Conservation (phyloP, 1,284 basidiomycete genomes). For the Athelia psychrophila region DNA sequence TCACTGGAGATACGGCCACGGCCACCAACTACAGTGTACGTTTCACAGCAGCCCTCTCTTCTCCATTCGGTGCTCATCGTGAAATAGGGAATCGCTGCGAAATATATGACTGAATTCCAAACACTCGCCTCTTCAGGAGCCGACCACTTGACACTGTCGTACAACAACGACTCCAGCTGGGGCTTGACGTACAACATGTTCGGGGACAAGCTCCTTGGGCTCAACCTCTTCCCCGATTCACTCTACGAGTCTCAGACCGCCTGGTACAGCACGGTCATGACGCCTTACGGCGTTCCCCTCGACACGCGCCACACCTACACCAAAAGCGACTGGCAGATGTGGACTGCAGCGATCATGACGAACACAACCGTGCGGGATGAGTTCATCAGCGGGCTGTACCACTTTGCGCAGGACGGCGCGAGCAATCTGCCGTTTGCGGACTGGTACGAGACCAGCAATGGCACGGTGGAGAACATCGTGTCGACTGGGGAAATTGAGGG, state of each 20-base stretch:
- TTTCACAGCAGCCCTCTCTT: not conserved
- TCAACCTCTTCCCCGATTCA: conserved; percentile 58
- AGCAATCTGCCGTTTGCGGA: conserved; percentile 55
- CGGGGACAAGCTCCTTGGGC: conserved; percentile 58
- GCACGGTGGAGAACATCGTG: conserved; percentile 16
- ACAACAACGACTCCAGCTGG: conserved; percentile 48
- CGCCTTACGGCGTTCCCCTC: conserved; percentile 55
- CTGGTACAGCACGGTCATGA: conserved; percentile 43
- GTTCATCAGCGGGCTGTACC: conserved; percentile 52
- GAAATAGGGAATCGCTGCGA: conserved; percentile 47
- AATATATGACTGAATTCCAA: conserved; percentile 56
- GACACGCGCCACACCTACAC: conserved; percentile 70
- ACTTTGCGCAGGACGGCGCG: conserved; percentile 51
- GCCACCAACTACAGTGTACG: conserved; percentile 47
- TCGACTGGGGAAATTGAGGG: conserved; percentile 25
- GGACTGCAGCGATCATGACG: conserved; percentile 55
- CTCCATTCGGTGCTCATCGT: not conserved
- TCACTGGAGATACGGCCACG: conserved; percentile 47
- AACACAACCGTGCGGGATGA: conserved; percentile 47
- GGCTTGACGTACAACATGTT: conserved; percentile 66
- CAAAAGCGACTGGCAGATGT: conserved; percentile 69
- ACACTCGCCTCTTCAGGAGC: conserved; percentile 43
- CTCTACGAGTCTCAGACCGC: conserved; percentile 59
- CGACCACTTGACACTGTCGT: conserved; percentile 47
- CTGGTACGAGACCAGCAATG: conserved; percentile 61